Conservation (phyloP, 495 filamentous ascomycete species). For the Trichoderma orchidacearum region DNA sequence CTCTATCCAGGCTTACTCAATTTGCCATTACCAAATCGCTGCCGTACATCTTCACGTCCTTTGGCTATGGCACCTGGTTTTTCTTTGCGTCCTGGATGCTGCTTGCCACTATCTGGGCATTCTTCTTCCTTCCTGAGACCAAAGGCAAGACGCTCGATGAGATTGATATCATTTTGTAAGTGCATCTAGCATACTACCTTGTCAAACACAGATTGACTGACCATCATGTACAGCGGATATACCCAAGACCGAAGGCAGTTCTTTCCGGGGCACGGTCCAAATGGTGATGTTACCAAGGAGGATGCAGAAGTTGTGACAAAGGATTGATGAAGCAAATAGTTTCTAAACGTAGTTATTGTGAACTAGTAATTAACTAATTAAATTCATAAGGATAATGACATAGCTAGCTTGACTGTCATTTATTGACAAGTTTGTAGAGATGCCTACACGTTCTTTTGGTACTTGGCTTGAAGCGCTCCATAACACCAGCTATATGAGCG, state of each 20-base stretch:
- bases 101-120: constrained; percentile 1
- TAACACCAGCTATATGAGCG: too few relatives aligned
- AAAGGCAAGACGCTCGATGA: constrained; percentile 56
- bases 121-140: constrained; percentile 50
- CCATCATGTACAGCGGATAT: neutral
- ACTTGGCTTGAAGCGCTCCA: too few relatives aligned
- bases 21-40: constrained; percentile 4
- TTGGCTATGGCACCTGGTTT: constrained; percentile 2
- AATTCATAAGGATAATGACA: too few relatives aligned
- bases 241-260: neutral
- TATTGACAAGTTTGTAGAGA: too few relatives aligned
- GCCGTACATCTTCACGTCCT: constrained; percentile 1
- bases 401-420: too few relatives aligned
- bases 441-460: too few relatives aligned
- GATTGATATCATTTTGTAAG: constrained; percentile 42
- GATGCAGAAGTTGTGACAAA: neutral
- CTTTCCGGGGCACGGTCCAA: neutral
- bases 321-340: neutral
- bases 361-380: too few relatives aligned
- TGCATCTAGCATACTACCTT: neutral
- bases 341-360: neutral
- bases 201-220: constrained; percentile 17
- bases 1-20: neutral
- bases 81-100: constrained; percentile 4
- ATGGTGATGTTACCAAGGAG: neutral